phyloP scores from a whole-genome alignment of 2,329 filamentous ascomycete genomes.

The Acrocalymma vagum region DNA sequence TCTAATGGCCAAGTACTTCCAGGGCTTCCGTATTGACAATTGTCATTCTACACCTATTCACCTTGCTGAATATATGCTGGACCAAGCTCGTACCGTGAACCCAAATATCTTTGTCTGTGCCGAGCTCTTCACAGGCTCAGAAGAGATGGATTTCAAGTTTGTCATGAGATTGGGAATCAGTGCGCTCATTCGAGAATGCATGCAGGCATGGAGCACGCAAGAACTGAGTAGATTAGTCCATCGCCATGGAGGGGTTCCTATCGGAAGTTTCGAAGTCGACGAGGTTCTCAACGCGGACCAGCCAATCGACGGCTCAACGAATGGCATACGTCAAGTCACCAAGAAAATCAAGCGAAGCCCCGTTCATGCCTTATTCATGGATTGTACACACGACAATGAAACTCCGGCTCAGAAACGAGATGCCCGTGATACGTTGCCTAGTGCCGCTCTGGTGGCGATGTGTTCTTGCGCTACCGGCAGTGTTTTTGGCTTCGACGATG shows the following conservation, averaged over 20 bases:
- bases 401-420: constrained; percentile 94
- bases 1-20: constrained; percentile 93
- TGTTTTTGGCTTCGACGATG: constrained; percentile 97
- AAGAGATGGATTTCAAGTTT: constrained; percentile 95
- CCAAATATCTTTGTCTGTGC: constrained; percentile 92
- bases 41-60: constrained; percentile 95
- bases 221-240: constrained; percentile 94
- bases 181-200: constrained; percentile 92
- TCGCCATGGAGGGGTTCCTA: constrained; percentile 89
- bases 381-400: constrained; percentile 99
- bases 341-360: constrained; percentile 86
- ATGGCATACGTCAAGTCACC: constrained; percentile 68
- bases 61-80: constrained; percentile 92
- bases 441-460: constrained; percentile 94
- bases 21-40: constrained; percentile 96
- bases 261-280: constrained; percentile 97
- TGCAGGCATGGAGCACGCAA: constrained; percentile 96
- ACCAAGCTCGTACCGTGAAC: constrained; percentile 87
- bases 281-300: constrained; percentile 74
- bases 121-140: constrained; percentile 93
- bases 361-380: constrained; percentile 96
- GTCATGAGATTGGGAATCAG: constrained; percentile 92
- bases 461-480: constrained; percentile 94
- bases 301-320: constrained; percentile 31
- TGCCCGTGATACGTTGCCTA: constrained; percentile 91